A percentile compares a stretch with the other conserved stretches of the same genome.
phyloP scores from a whole-genome alignment of 2,329 filamentous ascomycete species.

The Alternaria gaisen region DNA sequence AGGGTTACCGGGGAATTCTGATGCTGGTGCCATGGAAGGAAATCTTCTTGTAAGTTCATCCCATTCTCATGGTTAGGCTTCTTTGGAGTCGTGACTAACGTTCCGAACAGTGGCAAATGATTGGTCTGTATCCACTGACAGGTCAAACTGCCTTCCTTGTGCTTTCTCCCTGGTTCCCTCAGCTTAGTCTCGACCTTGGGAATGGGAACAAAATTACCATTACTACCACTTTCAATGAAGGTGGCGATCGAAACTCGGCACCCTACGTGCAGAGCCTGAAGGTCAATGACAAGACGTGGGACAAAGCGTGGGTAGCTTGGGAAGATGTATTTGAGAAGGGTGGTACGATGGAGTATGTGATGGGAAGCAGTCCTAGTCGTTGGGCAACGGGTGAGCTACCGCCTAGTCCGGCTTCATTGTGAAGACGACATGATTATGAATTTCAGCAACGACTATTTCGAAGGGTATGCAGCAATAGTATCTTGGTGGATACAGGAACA shows the following conservation, averaged over 20 bases:
- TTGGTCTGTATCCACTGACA: conserved; percentile 58
- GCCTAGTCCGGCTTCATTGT: conserved; percentile 64
- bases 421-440: neutral
- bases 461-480: neutral
- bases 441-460: neutral
- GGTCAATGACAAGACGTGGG: no score
- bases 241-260: no score
- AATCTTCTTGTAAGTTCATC: conserved; percentile 58
- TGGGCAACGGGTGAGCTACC: conserved; percentile 70
- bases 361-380: conserved; percentile 61
- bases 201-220: conserved; percentile 64
- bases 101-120: conserved; percentile 41
- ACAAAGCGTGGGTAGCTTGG: no score
- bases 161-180: conserved; percentile 54
- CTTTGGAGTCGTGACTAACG: conserved; percentile 8
- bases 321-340: no score
- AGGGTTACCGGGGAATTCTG: conserved; percentile 74
- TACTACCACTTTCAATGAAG: conserved; percentile 51
- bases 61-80: neutral
- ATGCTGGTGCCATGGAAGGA: conserved; percentile 77
- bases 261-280: no score
- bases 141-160: conserved; percentile 74
- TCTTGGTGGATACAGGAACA: neutral
- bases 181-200: conserved; percentile 68
- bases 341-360: conserved; percentile 56